These are phyloP conservation scores for Leishmania major DNA, from an alignment of 208 protist species.

Conservation along the genomic window DNA sequence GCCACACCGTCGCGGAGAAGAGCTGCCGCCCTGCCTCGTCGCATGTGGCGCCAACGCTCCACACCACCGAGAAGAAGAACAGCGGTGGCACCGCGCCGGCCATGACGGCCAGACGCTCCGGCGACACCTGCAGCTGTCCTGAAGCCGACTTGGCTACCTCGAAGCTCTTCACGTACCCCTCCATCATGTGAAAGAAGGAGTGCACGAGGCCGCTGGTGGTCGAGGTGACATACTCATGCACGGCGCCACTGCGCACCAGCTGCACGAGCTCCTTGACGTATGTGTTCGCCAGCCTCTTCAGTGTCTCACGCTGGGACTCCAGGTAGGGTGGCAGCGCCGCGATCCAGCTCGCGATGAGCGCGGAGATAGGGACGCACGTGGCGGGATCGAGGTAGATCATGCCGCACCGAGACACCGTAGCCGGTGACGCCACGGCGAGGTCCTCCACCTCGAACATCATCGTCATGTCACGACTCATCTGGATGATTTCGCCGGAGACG, in stretches of 20 bases:
- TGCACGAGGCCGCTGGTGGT: conserved; percentile 93
- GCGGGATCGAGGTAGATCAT: conserved; percentile 98
- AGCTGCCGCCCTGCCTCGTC: conserved; percentile 83
- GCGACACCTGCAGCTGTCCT: conserved; percentile 24
- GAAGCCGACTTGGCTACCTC: conserved; percentile 26
- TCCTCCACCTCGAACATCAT: conserved; percentile 99
- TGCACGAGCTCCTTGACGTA: conserved; percentile 85
- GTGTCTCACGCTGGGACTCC: conserved; percentile 54
- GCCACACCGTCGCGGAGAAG: conserved; percentile 92
- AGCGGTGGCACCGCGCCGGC: conserved; percentile 68
- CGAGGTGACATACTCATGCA: conserved; percentile 93
- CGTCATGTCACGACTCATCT: conserved; percentile 95
- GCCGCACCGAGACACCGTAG: conserved; percentile 97
- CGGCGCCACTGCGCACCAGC: conserved; percentile 78
- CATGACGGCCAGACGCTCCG: conserved; percentile 57
- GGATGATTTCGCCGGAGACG: conserved; percentile 95
- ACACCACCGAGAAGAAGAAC: conserved; percentile 97
- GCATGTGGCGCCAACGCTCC: conserved; percentile 95
- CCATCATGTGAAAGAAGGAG: conserved; percentile 94
- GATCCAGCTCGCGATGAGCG: conserved; percentile 88
- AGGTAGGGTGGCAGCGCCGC: conserved; percentile 79
- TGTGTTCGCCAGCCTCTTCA: conserved; percentile 63
- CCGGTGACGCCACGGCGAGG: conserved; percentile 96
- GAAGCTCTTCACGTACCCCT: conserved; percentile 88
- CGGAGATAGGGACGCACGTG: conserved; percentile 80